Conservation (phyloP, 2,329 filamentous ascomycete genomes). For the Trichophyton mentagrophytes region DNA sequence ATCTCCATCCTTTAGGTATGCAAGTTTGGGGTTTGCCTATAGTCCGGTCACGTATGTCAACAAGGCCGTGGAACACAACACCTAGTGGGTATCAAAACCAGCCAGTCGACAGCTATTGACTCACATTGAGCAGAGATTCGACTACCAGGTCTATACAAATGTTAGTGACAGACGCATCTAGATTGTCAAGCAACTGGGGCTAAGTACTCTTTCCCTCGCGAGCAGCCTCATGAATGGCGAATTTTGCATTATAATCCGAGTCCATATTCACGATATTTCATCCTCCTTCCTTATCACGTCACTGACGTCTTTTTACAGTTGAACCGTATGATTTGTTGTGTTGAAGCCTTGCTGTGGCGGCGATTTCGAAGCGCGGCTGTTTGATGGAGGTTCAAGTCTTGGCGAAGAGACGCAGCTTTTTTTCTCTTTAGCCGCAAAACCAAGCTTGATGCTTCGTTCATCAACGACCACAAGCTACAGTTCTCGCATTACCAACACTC, state of each 20-base stretch:
- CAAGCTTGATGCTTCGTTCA: neutral
- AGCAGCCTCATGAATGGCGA: conserved; percentile 74
- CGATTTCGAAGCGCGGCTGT: neutral
- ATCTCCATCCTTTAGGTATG: conserved; percentile 64
- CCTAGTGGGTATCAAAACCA: conserved; percentile 7
- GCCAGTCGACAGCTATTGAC: conserved; percentile 22
- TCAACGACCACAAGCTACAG: neutral
- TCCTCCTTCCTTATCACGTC: neutral
- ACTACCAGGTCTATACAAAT: conserved; percentile 48
- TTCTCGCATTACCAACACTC: neutral
- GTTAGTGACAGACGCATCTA: conserved; percentile 15
- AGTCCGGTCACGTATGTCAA: neutral
- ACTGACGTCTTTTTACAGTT: neutral
- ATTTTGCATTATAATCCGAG: conserved; percentile 46
- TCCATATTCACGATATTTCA: conserved; percentile 21
- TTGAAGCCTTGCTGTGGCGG: neutral
- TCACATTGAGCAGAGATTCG: conserved; percentile 60
- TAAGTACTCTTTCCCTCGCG: conserved; percentile 67
- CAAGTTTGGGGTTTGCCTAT: conserved; percentile 67
- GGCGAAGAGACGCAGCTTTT: neutral
- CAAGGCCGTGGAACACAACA: neutral
- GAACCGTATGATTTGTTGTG: neutral
- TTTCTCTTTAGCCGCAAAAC: neutral
- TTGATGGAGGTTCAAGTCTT: neutral
- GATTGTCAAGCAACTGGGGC: neutral